Evolutionary conservation across 1,284 basidiomycete genomes (phyloP), one percentile per base, ranked within the genome.

Genomic region (Inonotus hispidus): DNA sequence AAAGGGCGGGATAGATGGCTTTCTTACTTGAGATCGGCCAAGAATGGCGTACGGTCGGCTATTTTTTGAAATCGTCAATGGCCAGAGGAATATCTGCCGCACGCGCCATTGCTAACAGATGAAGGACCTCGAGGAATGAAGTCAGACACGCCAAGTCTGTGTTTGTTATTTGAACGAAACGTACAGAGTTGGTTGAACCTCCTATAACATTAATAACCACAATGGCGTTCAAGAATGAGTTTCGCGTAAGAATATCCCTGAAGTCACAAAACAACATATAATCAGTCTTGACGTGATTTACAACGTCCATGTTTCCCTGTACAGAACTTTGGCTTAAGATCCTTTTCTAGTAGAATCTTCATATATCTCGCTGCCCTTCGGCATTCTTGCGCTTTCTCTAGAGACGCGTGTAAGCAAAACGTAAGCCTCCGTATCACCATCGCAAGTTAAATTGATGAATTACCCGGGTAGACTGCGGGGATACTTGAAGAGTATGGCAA

Each of bases 21-120:
- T 29, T 50, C 73, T 60, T 70, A 87, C 85, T 93, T 95, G 66
- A 98, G 81, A 71, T 99, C 93, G 35, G 93, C 93, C 14, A 98
- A 82, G 77, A 91, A 95, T n/a, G 96, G 96, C 0, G 93, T 93
- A 68, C 83, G 87, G 75, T 97, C 86, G 1, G 92, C 88, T 50
- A 97, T 84, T 60, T 73, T 75, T 75, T 96, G 93, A 98, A 96
- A 75, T 99, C 96, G 69, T 98, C 95, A 67, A 99, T 92, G 11
- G 82, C 88, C 59, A 99, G 84, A 38, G 87, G 80, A 63, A 99
- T 79, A 57, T 95, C 92, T 25, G 93, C 93, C 5, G 94, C 87
- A 67, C 93, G 85, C 25, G 95, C 95, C 75, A 98, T 95, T 27
- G 96, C 96, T 65, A 98, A 82, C 37, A 98, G 75, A 74, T 98